These are phyloP conservation scores for Eimeria praecox DNA, from an alignment of 169 alveolate species.

Conservation along the genomic window DNA sequence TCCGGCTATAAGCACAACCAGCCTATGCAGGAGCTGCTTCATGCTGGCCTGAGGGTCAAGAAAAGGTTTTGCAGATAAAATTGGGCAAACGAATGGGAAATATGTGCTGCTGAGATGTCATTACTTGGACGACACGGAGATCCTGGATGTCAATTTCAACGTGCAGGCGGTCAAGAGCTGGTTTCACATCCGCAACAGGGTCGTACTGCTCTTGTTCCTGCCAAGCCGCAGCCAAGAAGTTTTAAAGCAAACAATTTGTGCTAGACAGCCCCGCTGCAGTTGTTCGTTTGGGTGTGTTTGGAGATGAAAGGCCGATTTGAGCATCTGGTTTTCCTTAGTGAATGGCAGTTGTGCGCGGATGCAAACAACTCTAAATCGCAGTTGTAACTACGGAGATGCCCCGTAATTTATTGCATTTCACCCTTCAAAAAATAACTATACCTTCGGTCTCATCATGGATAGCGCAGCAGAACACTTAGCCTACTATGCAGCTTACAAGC, in stretches of 20 bases:
- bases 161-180: slow-evolving; percentile 72
- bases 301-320: background rate
- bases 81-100: background rate
- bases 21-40: background rate
- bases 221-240: background rate
- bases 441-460: background rate
- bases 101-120: background rate
- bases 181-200: slow-evolving; percentile 67
- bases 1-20: background rate
- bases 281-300: background rate
- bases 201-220: slow-evolving; percentile 67
- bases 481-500: background rate
- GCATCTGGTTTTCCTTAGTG: background rate
- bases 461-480: background rate
- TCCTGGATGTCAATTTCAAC: slow-evolving; percentile 71
- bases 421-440: background rate
- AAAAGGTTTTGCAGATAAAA: background rate
- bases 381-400: background rate
- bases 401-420: background rate
- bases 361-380: background rate
- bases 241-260: background rate
- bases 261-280: background rate
- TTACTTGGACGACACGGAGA: slow-evolving; percentile 68
- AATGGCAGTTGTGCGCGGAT: background rate
- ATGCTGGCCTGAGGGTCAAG: background rate